Base-by-base conservation (phyloP, 495 filamentous ascomycete species). In the Penicillium cinerascens region DNA sequence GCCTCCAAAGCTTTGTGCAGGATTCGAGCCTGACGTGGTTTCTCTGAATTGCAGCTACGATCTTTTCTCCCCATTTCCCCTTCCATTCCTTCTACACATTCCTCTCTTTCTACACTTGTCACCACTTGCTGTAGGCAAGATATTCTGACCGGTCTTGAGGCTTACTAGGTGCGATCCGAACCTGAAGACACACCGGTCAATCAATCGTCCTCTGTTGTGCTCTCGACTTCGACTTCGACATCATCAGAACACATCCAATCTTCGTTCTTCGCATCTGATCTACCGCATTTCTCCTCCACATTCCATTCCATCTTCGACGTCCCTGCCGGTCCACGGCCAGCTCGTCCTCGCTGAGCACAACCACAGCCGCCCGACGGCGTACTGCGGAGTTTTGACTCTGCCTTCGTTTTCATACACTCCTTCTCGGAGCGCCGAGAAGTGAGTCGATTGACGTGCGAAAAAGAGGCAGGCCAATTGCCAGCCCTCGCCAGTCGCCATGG, bases 341-440 rank as follows among this genome's bases (percentile, higher is more conserved):
- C 41, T 25, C 26, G 26, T 18, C 26, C 22, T 18, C 21, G 22
- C 27, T 3, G 48, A 17, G 4, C 16, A 47, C 25, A 41, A 23
- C 7, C 23, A 20, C 43, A 23, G 44, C 29, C 49, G 45, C 44
- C 25, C 49, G 21, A 15, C 26, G 47, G 44, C 47, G 29, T 29
- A 25, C 21, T n/a, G 4, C 42, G 20, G 47, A 33, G 43, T 11
- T 59, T 25, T 54, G 55, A 53, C 18, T 41, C 36, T 27, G 16
- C 47, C 9, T 17, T 49, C 35, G 33, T 11, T 16, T 47, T 38
- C 20, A 29, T 27, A 51, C 22, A 57, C 74, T 77, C 74, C 74
- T 77, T 76, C 74, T 77, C 74, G 74, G 72, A 58, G 69, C 23
- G 11, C 66, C 72, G 74, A 73, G 74, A 68, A 75, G 74, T 52